Evolutionary conservation across 257 asterid genomes (phyloP), one percentile per base, ranked within the genome.

Genomic region (Ligustrum vulgare): DNA sequence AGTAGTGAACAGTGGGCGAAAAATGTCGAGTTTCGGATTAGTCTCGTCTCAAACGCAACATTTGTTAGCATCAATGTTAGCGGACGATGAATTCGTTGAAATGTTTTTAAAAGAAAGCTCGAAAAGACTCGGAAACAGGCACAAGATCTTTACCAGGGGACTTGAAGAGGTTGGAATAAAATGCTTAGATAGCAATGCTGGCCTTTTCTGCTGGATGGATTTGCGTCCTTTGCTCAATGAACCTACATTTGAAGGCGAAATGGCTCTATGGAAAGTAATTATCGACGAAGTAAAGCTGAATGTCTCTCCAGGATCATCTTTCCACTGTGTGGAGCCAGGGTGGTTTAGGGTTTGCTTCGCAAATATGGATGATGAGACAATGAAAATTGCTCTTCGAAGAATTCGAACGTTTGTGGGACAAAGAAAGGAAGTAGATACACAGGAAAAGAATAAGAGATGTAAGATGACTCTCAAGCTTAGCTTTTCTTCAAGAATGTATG

Each of bases 1-100:
- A 0, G 84, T 86, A 2, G 79, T 86, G 12, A 68, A 69, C 2
- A 68, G 76, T 22, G 86, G 80, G 3, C 51, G 87, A 11, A 86
- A 86, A 72, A 86, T 86, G 91, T 86, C 91, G 15, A 86, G 91
- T n/a, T 86, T 86, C 2, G 89, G 91, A 18, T 63, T 84, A 10
- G 75, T 86, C 2, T 86, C 91, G 0, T 75, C 89, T 0, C 88
- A 84, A 25, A 82, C 87, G 5, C 91, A 86, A 15, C 63, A 80
- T 51, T 23, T 86, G 4, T 39, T 84, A 1, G 82, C 89, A 0
- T 23, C 72, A 0, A 72, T 86, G 82, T 77, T 86, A 0, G 79
- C 82, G 0, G 89, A 84, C 64, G 78, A 87, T 5, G 73, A 76
- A 32, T 84, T 87, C 34, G 67, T 80, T 7, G n/a, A 67, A 0